Evolutionary conservation across 2,329 filamentous ascomycete species (phyloP), one percentile per base, ranked within the genome.

Genomic region (Diaporthe humulicola): DNA sequence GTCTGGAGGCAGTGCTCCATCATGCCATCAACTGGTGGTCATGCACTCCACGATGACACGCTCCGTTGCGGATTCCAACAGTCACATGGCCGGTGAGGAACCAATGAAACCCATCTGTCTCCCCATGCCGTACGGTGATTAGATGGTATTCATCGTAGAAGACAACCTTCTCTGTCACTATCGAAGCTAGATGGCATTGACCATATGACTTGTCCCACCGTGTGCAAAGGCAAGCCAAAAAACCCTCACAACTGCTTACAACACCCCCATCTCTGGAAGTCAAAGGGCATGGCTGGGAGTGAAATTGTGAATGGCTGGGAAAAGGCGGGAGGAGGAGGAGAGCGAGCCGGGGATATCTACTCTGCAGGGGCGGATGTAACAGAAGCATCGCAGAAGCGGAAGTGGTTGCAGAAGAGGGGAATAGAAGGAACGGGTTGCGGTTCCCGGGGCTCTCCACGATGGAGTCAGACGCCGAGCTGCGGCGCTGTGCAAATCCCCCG

Each of bases 1-100:
- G 64, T 69, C 64, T 69, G 48, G 38, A 69, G 64, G 64, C 70
- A 64, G 57, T 72, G 50, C 45, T 42, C 57, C 48, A 56, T 54
- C 70, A 45, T 72, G 57, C 60, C 57, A 60, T 56, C 45, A 72
- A 50, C 57, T 54, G 70, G 57, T 33, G 70, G 57, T 64, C 70
- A 64, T 72, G 70, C 70, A 64, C 57, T 64, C 70, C 70, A 72
- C 70, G 45, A 50, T 72, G 33, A 64, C 70, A 72, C 70, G 45
- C 33, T 45, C 38, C 67, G 28, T 70, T 58, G 52, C 52, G 52
- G 40, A 48, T 45, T 25, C 52, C 38, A 70, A 45, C 25, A 48
- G 52, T 61, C 54, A 61, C 57, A 72, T 54, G 57, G 70, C 48
- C 45, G 48, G 25, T 54, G 12, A 33, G 22, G 14, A 45, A 33